Base-by-base conservation (phyloP, 2,329 filamentous ascomycete species). In the Hypoxylon sp. region DNA sequence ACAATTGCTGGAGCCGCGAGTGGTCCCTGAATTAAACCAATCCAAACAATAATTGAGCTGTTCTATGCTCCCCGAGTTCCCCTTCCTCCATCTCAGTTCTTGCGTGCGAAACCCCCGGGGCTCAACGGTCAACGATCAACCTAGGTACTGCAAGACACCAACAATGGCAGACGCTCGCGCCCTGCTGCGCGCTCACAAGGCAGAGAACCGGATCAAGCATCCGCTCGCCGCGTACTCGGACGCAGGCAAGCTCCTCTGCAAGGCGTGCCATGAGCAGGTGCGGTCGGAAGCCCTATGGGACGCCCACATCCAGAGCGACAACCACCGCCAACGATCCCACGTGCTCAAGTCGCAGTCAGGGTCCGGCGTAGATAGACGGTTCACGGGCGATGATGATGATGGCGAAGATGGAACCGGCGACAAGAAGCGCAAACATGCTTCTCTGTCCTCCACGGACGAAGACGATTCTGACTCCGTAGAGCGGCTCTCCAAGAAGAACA, bases 151-250 rank as follows among this genome's bases (percentile, higher is more conserved):
- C 26, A 28, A 28, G 2, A 11, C 9, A 32, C 30, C 30, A 33
- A 12, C 30, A 3, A 20, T 9, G 8, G n/a, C n/a, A 18, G 7
- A 14, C 78, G 90, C 93, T 24, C 90, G 93, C 72, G 87, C 91
- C 33, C 86, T 97, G 50, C 85, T 96, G 61, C 91, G 92, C 71
- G 90, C 89, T 74, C 91, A 95, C 78, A 89, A 92, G 70, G 88
- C 89, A 59, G 86, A 90, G 66, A 89, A 93, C 61, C 87, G 91
- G 69, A 89, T 94, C 72, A 85, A 89, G 53, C 89, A 93, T 72
- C 87, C 90, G 3, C 83, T 90, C 71, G 89, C 90, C 42, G 81
- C 84, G 56, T 93, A 93, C 79, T 88, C 89, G 4, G 84, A 88
- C 67, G 82, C 87, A 12, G 90, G 90, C 65, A 89, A 87, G 72